Conservation (phyloP, 345 rosid species). For the Eucalyptus virginea region DNA sequence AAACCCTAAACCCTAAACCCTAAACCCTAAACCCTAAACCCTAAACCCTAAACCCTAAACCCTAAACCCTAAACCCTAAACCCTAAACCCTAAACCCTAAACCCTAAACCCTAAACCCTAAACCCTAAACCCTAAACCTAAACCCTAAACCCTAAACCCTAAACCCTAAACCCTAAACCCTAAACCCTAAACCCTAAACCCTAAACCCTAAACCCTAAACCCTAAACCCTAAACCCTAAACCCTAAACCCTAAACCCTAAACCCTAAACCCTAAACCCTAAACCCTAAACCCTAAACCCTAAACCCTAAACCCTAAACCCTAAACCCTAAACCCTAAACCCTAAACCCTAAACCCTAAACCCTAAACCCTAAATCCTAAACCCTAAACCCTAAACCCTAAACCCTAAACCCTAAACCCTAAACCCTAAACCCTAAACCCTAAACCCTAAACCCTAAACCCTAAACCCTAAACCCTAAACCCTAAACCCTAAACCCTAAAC, state of each 20-base stretch:
- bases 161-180: not conserved
- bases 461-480: too few relatives aligned
- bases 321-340: not conserved
- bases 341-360: too few relatives aligned
- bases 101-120: not conserved
- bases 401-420: too few relatives aligned
- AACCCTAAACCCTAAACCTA: not conserved
- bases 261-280: not conserved
- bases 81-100: not conserved
- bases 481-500: too few relatives aligned
- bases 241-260: not conserved
- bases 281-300: not conserved
- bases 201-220: not conserved
- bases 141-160: not conserved
- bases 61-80: not conserved
- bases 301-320: not conserved
- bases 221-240: not conserved
- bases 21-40: not conserved
- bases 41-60: not conserved
- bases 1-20: not conserved
- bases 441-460: too few relatives aligned
- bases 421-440: too few relatives aligned
- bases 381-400: too few relatives aligned
- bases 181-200: not conserved
- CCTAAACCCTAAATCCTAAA: too few relatives aligned